Evolutionary conservation across 139 green algal species (phyloP).

Genomic region (Pedinophyceae sp.): DNA sequence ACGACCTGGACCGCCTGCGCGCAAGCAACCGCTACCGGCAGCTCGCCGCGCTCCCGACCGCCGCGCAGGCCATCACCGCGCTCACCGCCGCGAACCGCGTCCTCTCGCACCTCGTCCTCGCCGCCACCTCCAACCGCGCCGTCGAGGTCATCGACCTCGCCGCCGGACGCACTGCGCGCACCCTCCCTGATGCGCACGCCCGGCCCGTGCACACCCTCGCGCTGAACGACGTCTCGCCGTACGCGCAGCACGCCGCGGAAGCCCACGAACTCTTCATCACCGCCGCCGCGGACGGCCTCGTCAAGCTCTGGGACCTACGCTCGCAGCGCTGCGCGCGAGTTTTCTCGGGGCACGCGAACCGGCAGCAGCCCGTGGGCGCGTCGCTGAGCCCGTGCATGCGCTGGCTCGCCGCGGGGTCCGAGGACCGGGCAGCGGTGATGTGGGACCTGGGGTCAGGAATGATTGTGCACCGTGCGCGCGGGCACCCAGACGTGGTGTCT

Average conservation of each 20-base stretch:
- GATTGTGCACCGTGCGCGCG: conserved; percentile 16
- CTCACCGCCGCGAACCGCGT: conserved; percentile 24
- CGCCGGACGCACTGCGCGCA: neutral
- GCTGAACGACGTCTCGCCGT: conserved; percentile 4
- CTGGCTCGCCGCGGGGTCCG: conserved; percentile 30
- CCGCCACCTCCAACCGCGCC: too few relatives aligned
- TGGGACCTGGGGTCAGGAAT: conserved; percentile 29
- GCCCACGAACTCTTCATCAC: conserved; percentile 37
- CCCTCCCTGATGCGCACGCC: conserved; percentile 2
- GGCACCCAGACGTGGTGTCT: conserved; percentile 19
- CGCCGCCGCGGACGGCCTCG: conserved; percentile 14
- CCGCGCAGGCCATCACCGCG: too few relatives aligned
- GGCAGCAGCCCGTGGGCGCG: conserved; percentile 8
- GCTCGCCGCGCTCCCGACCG: too few relatives aligned
- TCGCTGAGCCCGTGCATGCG: conserved; percentile 31
- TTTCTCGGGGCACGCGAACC: conserved; percentile 12
- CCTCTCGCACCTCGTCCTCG: conserved; percentile 26
- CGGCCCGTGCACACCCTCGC: conserved; percentile 5
- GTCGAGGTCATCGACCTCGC: conserved; percentile 6
- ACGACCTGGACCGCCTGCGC: conserved; percentile 30
- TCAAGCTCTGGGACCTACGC: conserved; percentile 42
- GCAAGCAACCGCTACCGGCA: too few relatives aligned
- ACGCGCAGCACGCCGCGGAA: conserved; percentile 13
- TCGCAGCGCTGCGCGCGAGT: conserved; percentile 15
- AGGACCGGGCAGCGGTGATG: conserved; percentile 33